A percentile compares a stretch with the other conserved stretches of the same genome.
Conservation (phyloP, 345 rosid genomes). For the Carallia brachiata region DNA sequence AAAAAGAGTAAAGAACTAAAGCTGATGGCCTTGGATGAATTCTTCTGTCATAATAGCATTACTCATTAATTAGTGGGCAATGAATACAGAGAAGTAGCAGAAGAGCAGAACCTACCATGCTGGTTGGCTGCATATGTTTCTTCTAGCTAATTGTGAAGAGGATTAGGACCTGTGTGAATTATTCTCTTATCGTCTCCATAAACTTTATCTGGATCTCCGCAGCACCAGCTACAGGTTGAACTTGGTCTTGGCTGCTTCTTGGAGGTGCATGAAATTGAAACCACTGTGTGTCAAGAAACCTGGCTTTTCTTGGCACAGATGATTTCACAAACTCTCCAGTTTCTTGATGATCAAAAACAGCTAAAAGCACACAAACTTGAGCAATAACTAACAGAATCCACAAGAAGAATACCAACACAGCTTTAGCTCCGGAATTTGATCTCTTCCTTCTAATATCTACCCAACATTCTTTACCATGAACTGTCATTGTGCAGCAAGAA, state of each 20-base stretch:
- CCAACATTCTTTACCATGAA: conserved; percentile 12
- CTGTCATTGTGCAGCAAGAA: conserved; percentile 28
- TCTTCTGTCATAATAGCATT: too few relatives aligned
- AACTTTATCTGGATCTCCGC: conserved; percentile 36
- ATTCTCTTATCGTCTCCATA: conserved; percentile 84
- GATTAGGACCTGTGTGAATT: conserved; percentile 92
- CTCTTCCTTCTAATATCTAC: conserved; percentile 11
- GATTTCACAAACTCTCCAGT: conserved; percentile 5
- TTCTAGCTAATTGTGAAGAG: conserved; percentile 68
- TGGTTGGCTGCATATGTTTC: background rate
- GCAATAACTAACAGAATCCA: conserved; percentile 47
- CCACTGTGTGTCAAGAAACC: conserved; percentile 24
- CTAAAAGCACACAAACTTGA: conserved; percentile 34
- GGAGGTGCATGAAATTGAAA: conserved; percentile 23
- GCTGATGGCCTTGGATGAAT: too few relatives aligned
- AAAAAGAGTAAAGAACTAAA: background rate
- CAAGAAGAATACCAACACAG: conserved; percentile 32
- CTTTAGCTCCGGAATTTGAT: conserved; percentile 17
- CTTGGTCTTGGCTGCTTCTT: conserved; percentile 22
- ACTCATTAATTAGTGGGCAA: too few relatives aligned
- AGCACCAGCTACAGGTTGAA: conserved; percentile 21
- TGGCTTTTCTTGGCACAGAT: conserved; percentile 40
- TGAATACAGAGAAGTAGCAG: too few relatives aligned
- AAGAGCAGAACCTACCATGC: conserved; percentile 7
- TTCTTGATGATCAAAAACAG: conserved; percentile 34